phyloP scores from a whole-genome alignment of 768 basidiomycete genomes.

The Suillus subalutaceus region DNA sequence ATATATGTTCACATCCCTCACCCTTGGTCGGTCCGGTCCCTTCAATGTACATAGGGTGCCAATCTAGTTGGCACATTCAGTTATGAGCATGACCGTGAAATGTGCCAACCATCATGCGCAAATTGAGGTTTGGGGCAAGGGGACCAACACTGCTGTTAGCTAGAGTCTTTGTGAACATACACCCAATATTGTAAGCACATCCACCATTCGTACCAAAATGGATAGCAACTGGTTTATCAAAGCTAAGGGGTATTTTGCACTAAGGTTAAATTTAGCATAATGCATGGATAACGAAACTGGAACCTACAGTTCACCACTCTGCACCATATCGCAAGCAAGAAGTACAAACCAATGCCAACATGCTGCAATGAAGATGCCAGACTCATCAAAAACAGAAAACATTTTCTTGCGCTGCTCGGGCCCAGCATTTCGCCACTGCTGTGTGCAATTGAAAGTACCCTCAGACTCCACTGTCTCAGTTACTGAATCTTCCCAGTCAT shows the following conservation, averaged over 20 bases:
- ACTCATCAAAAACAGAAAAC: too few species aligned
- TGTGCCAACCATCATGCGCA: constrained; percentile 19
- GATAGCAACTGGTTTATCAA: constrained; percentile 18
- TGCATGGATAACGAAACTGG: neutral
- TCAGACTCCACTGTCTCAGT: neutral
- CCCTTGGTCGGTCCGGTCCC: constrained; percentile 9
- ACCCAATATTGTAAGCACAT: constrained; percentile 31
- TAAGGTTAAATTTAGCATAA: neutral
- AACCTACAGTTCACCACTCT: constrained; percentile 1
- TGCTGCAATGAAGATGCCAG: neutral
- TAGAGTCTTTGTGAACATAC: constrained; percentile 23
- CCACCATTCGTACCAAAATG: constrained; percentile 17
- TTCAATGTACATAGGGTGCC: constrained; percentile 29
- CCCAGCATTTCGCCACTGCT: constrained; percentile 2
- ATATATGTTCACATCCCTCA: constrained; percentile 14
- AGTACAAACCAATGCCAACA: neutral
- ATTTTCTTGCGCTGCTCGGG: neutral
- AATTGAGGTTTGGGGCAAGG: neutral
- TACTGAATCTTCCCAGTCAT: constrained; percentile 6
- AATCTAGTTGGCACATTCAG: constrained; percentile 29
- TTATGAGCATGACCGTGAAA: constrained; percentile 31
- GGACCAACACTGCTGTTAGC: constrained; percentile 17
- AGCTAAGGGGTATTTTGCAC: constrained; percentile 26
- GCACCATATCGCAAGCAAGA: neutral
- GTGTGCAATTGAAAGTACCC: neutral